Base-by-base conservation (phyloP, 169 alveolate species). In the Plasmodium reichenowi region DNA sequence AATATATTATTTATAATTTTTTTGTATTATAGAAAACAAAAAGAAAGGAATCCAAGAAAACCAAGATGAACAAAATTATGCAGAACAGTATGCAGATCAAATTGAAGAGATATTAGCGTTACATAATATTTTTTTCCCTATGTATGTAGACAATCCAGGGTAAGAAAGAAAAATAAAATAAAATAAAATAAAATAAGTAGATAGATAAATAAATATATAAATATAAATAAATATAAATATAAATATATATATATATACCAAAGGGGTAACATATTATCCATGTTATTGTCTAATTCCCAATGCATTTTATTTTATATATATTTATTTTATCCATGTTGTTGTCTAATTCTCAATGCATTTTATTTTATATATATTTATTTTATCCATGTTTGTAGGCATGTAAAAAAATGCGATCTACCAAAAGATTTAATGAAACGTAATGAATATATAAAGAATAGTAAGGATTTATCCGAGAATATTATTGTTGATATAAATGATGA, bases 401-500 rank as follows among this genome's bases (percentile, higher is more conserved):
- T 78, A 15, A 78, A 66, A 38, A 66, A 78, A 45, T 9, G 24
- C 22, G 72, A 78, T 68, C 8, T 78, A 43, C 89, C 89, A 32
- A 63, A 38, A 6, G 89, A 78, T 13, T 45, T 78, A 45, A 78
- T 78, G 89, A 78, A 52, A 29, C 29, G 24, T 24, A 71, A 63
- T 1, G 71, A 47, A 20, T 78, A 29, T 52, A 15, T 52, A 32
- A 58, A 64, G 29, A 64, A 78, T 47, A 78, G 59, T 45, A 78
- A 45, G 47, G 74, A 38, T 3, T 13, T 78, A 62, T n/a, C 26
- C 26, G 20, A 29, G 3, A 70, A 20, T 26, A 32, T 59, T 26
- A 48, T 78, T 13, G 66, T 78, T 32, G 76, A 78, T 32, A 78
- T 78, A 72, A 78, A 78, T 70, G 89, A 78, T 58, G 89, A 78